These are phyloP conservation scores for Tetraselmis striata DNA, from an alignment of 139 green algal genomes.

Conservation along the genomic window DNA sequence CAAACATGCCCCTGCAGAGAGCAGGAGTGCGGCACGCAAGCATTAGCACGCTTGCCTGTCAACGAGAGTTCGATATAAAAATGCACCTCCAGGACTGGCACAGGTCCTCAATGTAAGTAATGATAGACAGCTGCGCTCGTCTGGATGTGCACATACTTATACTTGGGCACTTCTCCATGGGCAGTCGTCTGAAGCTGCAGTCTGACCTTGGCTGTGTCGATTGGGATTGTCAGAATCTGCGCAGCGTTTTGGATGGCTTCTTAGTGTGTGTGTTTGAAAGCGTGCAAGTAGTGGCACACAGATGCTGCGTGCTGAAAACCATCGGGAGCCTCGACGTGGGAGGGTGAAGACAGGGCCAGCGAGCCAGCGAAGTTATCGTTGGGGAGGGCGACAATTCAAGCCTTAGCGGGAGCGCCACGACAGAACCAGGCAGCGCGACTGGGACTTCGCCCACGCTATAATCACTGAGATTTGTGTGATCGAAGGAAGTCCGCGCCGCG, in stretches of 20 bases:
- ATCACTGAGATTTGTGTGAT: too few relatives aligned
- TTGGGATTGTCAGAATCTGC: constrained; percentile 66
- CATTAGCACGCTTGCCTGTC: too few relatives aligned
- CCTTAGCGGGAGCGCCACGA: too few relatives aligned
- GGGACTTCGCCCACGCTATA: too few relatives aligned
- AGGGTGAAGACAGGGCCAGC: not conserved
- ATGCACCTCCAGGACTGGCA: too few relatives aligned
- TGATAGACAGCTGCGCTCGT: too few relatives aligned
- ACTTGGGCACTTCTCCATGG: constrained; percentile 29
- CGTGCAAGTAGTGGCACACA: constrained; percentile 3
- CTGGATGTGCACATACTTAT: constrained; percentile 35
- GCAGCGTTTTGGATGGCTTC: not conserved
- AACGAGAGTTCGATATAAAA: too few relatives aligned
- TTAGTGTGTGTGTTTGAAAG: too few relatives aligned
- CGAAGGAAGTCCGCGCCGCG: too few relatives aligned
- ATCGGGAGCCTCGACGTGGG: not conserved
- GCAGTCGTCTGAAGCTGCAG: constrained; percentile 81
- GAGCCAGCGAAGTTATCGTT: not conserved
- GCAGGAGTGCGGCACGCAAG: not conserved
- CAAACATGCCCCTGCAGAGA: constrained; percentile 71
- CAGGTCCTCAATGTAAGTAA: too few relatives aligned
- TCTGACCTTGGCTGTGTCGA: constrained; percentile 95
- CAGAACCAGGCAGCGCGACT: too few relatives aligned
- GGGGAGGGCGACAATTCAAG: too few relatives aligned
- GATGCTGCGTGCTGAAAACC: not conserved